A percentile compares a stretch with the other conserved stretches of the same genome.
These are phyloP conservation scores for Botrytis elliptica DNA, from an alignment of 2,329 filamentous ascomycete genomes.

Conservation along the genomic window DNA sequence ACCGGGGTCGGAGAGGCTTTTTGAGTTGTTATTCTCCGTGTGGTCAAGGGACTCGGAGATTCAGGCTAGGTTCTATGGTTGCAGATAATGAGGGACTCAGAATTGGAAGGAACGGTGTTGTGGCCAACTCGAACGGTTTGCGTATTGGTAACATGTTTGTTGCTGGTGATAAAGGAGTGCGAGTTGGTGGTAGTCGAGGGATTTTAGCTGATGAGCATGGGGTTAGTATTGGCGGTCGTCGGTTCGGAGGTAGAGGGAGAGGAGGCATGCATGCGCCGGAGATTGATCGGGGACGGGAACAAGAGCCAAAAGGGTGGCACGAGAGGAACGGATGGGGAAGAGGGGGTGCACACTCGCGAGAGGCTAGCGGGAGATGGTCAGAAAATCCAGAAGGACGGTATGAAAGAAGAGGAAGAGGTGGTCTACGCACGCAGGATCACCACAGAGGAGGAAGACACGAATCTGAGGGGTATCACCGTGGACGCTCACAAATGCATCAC, in stretches of 20 bases:
- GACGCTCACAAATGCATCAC: neutral
- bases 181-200: conserved; percentile 32
- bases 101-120: conserved; percentile 24
- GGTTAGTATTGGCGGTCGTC: conserved; percentile 28
- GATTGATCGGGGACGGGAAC: conserved; percentile 13
- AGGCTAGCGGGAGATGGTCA: conserved; percentile 12
- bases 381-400: neutral
- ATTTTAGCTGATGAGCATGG: conserved; percentile 30
- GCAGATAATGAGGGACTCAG: conserved; percentile 24
- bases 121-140: conserved; percentile 33
- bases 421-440: neutral
- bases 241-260: conserved; percentile 24
- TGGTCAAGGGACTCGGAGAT: conserved; percentile 15
- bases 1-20: conserved; percentile 3
- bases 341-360: neutral
- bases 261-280: neutral
- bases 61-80: conserved; percentile 23
- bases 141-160: conserved; percentile 31
- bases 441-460: conserved; percentile 16
- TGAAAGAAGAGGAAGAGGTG: conserved; percentile 19
- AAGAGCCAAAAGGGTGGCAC: neutral
- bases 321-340: conserved; percentile 19
- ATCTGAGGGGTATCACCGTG: conserved; percentile 8
- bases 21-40: neutral
- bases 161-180: conserved; percentile 45